Percentiles rank a stretch among this genome's conserved stretches.
Conservation (phyloP, 495 filamentous ascomycete genomes). For the Cenococcum geophilum region DNA sequence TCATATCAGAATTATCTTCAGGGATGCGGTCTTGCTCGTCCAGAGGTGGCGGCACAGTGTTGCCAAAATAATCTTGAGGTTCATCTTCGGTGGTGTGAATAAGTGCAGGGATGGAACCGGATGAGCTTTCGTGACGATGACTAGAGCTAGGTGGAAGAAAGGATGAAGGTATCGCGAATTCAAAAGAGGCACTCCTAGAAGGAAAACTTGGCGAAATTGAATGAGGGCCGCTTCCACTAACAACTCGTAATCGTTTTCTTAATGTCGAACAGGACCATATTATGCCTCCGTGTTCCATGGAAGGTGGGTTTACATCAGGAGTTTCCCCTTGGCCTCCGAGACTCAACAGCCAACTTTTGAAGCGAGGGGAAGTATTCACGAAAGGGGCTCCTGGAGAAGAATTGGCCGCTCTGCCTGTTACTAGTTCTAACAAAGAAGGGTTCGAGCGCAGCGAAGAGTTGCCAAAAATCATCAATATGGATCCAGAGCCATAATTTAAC, state of each 20-base stretch:
- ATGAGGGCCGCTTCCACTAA: conserved; percentile 43
- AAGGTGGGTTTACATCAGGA: conserved; percentile 43
- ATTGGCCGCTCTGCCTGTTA: conserved; percentile 42
- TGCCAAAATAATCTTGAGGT: conserved; percentile 47
- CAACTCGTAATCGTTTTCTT: conserved; percentile 54
- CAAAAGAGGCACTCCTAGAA: conserved; percentile 19
- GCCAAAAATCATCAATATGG: conserved; percentile 51
- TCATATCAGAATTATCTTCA: neutral
- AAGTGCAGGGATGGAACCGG: neutral
- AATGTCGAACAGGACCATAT: conserved; percentile 61
- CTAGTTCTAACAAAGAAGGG: conserved; percentile 44
- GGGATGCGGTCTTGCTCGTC: conserved; percentile 1
- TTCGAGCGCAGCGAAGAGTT: conserved; percentile 53
- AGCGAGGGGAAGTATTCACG: conserved; percentile 42
- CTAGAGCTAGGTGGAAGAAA: conserved; percentile 7
- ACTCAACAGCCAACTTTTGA: conserved; percentile 58
- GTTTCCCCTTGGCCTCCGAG: conserved; percentile 44
- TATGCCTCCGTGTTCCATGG: conserved; percentile 43
- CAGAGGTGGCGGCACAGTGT: conserved; percentile 16
- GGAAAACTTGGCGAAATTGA: conserved; percentile 13
- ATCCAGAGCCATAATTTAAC: conserved; percentile 46
- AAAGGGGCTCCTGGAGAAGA: conserved; percentile 34
- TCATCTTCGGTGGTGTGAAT: conserved; percentile 26
- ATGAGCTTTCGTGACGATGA: neutral
- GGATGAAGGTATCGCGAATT: conserved; percentile 15